Percentiles rank a stretch among this genome's conserved stretches.
These are phyloP conservation scores for Solanum etuberosum DNA, from an alignment of 257 asterid genomes.

Conservation along the genomic window DNA sequence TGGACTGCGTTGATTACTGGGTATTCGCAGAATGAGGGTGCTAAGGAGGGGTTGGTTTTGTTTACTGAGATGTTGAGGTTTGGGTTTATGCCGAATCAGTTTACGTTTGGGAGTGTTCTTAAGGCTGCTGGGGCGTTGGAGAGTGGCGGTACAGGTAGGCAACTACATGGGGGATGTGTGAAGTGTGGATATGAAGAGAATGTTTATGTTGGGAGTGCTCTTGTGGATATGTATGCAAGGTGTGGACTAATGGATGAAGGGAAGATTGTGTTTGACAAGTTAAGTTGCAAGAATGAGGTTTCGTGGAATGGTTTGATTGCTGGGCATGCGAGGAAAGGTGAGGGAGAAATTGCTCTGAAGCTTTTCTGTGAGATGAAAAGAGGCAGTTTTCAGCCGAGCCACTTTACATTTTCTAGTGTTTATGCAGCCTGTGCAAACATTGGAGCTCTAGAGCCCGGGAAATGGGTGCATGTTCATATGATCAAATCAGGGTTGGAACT, in stretches of 20 bases:
- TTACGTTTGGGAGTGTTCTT: conserved; percentile 65
- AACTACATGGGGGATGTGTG: conserved; percentile 49
- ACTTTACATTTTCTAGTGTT: conserved; percentile 65
- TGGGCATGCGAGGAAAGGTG: conserved; percentile 59
- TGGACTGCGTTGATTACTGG: conserved; percentile 69
- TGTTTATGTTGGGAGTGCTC: conserved; percentile 71
- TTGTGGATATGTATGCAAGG: conserved; percentile 67
- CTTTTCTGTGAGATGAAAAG: conserved; percentile 59
- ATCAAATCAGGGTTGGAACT: conserved; percentile 46
- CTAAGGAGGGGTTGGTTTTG: conserved; percentile 28
- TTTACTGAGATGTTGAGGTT: conserved; percentile 38
- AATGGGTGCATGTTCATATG: conserved; percentile 73
- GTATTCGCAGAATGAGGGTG: conserved; percentile 44
- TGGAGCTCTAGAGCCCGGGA: conserved; percentile 78
- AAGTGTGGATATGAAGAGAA: conserved; percentile 43
- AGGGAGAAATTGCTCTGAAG: conserved; percentile 39
- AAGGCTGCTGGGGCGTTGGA: conserved; percentile 47
- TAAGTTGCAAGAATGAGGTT: conserved; percentile 50
- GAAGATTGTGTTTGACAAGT: conserved; percentile 28
- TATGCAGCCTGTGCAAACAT: conserved; percentile 55
- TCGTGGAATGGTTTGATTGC: conserved; percentile 82
- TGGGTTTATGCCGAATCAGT: conserved; percentile 54
- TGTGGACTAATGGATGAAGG: conserved; percentile 48
- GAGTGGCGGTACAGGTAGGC: conserved; percentile 35
- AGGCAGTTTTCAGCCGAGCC: conserved; percentile 47